Evolutionary conservation across 2,329 filamentous ascomycete species (phyloP).

Genomic region (Trichoderma sp.): DNA sequence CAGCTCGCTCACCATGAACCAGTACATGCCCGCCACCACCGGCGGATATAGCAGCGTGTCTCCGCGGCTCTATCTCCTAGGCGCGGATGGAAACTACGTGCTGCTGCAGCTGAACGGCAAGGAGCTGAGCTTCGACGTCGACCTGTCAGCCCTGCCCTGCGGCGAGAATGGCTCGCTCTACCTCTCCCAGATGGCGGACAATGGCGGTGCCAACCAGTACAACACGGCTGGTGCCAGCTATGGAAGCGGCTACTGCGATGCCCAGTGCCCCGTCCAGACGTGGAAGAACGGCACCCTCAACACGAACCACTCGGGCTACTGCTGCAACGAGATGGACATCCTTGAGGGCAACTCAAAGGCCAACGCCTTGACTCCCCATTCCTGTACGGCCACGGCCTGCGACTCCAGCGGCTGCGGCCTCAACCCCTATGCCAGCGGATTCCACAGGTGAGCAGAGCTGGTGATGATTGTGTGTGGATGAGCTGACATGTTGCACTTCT

Average conservation of each 20-base stretch:
- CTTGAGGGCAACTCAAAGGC: conserved; percentile 55
- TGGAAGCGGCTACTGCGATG: conserved; percentile 66
- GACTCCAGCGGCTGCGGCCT: conserved; percentile 49
- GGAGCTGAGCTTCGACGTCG: conserved; percentile 68
- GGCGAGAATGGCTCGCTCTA: conserved; percentile 70
- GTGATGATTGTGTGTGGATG: background rate
- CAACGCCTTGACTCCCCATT: conserved; percentile 50
- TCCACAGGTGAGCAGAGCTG: conserved; percentile 24
- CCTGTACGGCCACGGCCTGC: conserved; percentile 47
- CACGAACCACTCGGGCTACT: conserved; percentile 39
- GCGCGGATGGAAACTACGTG: conserved; percentile 57
- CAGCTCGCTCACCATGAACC: conserved; percentile 35
- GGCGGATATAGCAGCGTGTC: conserved; percentile 29
- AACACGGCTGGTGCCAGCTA: conserved; percentile 61
- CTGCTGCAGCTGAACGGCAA: conserved; percentile 60
- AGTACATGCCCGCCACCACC: conserved; percentile 31
- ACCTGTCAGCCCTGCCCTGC: conserved; percentile 64
- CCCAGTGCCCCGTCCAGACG: conserved; percentile 54
- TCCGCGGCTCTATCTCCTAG: conserved; percentile 61
- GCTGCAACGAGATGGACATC: conserved; percentile 59
- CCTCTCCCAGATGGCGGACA: conserved; percentile 56
- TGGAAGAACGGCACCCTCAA: conserved; percentile 54
- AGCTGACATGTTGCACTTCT: background rate
- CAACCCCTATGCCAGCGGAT: conserved; percentile 44
- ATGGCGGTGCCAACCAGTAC: conserved; percentile 58